Percentiles rank a stretch among this genome's conserved stretches.
Evolutionary conservation across 176 grass and related monocot genomes (phyloP).

Genomic region (Urochloa ruziziensis): DNA sequence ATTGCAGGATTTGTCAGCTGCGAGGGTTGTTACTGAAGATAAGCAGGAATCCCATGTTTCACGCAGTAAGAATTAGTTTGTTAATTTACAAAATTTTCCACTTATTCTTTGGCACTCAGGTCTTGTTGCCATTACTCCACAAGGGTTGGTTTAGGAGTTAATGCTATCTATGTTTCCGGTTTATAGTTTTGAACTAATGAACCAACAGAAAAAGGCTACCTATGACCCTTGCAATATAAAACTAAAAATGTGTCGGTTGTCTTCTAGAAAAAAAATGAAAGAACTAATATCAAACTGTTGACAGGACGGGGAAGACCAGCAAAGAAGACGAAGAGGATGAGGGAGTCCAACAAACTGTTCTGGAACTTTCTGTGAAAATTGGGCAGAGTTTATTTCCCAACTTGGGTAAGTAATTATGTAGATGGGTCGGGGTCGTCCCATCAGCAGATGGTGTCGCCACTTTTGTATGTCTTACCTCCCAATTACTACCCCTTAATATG

Average conservation of each 20-base stretch:
- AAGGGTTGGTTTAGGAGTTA: neutral
- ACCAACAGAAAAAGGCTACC: neutral
- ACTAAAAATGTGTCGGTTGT: neutral
- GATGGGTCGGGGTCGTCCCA: neutral
- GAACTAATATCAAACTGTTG: neutral
- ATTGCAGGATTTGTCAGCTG: constrained; percentile 28
- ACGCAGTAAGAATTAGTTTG: constrained; percentile 1
- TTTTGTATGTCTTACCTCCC: neutral
- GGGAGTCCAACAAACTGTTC: neutral
- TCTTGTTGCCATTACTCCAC: neutral
- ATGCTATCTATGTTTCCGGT: neutral
- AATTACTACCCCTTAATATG: neutral
- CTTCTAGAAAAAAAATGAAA: too few relatives aligned
- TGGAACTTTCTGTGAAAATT: neutral
- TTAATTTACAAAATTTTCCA: neutral
- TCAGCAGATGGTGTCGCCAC: neutral
- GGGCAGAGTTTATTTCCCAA: neutral
- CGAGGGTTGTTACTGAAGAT: neutral
- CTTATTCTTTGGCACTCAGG: neutral
- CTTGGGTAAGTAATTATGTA: neutral
- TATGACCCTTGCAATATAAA: neutral
- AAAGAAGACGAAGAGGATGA: neutral
- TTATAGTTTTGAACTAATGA: neutral
- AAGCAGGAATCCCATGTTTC: constrained; percentile 9
- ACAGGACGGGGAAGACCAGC: neutral